Evolutionary conservation across 108 stramenopile species (phyloP).

Genomic region (Skeletonema marinoi): DNA sequence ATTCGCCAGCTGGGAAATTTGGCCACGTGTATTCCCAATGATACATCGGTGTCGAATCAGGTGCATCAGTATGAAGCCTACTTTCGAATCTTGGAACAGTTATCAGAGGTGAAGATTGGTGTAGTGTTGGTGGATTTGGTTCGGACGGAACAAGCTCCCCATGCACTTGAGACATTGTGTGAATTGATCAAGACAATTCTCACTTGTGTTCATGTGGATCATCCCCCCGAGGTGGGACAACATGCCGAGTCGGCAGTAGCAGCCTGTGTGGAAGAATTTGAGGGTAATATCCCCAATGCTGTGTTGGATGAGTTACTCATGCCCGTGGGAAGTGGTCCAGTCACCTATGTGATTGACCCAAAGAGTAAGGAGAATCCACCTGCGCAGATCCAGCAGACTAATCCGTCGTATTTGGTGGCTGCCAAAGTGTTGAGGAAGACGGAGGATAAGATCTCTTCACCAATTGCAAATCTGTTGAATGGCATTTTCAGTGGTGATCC

Average conservation of each 20-base stretch:
- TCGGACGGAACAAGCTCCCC: conserved; percentile 18
- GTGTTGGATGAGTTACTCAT: conserved; percentile 78
- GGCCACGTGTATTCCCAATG: conserved; percentile 41
- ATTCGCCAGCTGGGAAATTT: conserved; percentile 78
- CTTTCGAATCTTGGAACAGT: conserved; percentile 66
- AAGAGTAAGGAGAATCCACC: conserved; percentile 39
- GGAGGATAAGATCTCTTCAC: conserved; percentile 67
- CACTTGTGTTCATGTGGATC: conserved; percentile 61
- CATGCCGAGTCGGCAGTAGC: conserved; percentile 58
- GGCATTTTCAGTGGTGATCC: conserved; percentile 73
- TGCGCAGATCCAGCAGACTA: conserved; percentile 59
- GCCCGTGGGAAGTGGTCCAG: conserved; percentile 72
- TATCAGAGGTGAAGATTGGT: conserved; percentile 81
- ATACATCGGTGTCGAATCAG: conserved; percentile 11
- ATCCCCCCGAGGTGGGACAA: conserved; percentile 63
- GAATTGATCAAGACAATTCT: conserved; percentile 70
- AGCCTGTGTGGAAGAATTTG: conserved; percentile 81
- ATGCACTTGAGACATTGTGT: conserved; percentile 60
- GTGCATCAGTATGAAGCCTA: conserved; percentile 57
- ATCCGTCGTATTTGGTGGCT: conserved; percentile 70
- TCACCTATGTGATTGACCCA: conserved; percentile 57
- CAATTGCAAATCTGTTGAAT: conserved; percentile 72
- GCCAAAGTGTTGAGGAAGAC: conserved; percentile 56
- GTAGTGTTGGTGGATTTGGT: conserved; percentile 78
- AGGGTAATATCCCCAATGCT: conserved; percentile 59